phyloP scores from a whole-genome alignment of 371 early-diverging fungal species.

The Dipsacomyces acuminosporus region DNA sequence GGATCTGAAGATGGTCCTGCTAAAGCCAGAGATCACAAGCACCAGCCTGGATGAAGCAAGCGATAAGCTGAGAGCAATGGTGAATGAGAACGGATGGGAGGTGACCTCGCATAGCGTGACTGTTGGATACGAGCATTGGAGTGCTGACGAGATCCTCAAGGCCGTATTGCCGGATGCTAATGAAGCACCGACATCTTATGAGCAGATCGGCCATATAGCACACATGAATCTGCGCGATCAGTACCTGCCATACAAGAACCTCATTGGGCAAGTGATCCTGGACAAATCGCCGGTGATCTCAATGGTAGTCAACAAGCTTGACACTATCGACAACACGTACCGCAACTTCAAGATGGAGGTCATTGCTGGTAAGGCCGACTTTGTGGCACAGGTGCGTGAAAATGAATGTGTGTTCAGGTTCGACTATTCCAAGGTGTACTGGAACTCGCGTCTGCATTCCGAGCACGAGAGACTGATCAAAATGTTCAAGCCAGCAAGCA shows the following conservation, averaged over 20 bases:
- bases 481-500: conserved; percentile 65
- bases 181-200: conserved; percentile 86
- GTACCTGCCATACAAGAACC: conserved; percentile 77
- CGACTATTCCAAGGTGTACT: conserved; percentile 97
- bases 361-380: conserved; percentile 81
- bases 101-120: conserved; percentile 53
- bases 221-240: conserved; percentile 94
- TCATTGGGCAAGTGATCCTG: conserved; percentile 92
- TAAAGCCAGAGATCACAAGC: conserved; percentile 51
- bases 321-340: conserved; percentile 91
- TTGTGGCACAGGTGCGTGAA: conserved; percentile 87
- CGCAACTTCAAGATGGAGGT: conserved; percentile 96
- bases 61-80: conserved; percentile 48
- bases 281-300: conserved; percentile 89
- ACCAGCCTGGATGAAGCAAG: conserved; percentile 50
- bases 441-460: conserved; percentile 97
- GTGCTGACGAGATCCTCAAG: conserved; percentile 80
- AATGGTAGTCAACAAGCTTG: conserved; percentile 95
- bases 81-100: conserved; percentile 52
- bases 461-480: conserved; percentile 92
- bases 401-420: conserved; percentile 87
- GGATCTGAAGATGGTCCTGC: conserved; percentile 58
- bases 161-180: conserved; percentile 83
- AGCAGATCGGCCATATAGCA: conserved; percentile 95
- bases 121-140: conserved; percentile 74